Evolutionary conservation across 495 filamentous ascomycete species (phyloP).

Genomic region (Annulohypoxylon moriforme): DNA sequence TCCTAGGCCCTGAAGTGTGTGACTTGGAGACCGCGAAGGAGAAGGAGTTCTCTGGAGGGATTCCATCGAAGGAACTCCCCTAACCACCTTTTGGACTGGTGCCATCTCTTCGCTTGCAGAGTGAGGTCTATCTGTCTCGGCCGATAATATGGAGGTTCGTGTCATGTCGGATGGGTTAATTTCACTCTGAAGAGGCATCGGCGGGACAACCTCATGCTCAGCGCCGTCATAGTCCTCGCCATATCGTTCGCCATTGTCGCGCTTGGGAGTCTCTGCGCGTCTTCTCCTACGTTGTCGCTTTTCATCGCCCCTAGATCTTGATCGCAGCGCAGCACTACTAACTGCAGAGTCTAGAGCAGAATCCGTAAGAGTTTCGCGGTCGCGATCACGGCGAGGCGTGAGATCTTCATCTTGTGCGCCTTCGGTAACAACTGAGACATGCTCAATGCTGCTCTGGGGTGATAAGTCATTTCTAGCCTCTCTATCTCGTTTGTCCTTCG

Average conservation of each 20-base stretch:
- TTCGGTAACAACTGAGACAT: conserved; percentile 51
- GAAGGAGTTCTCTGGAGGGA: conserved; percentile 54
- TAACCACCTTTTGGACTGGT: conserved; percentile 66
- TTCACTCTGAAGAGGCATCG: conserved; percentile 87
- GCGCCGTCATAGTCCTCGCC: conserved; percentile 54
- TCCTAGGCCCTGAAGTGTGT: conserved; percentile 55
- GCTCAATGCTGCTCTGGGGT: conserved; percentile 56
- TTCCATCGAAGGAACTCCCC: conserved; percentile 57
- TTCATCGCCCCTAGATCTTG: conserved; percentile 56
- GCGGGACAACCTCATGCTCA: conserved; percentile 62
- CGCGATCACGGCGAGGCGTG: conserved; percentile 54
- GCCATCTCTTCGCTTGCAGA: conserved; percentile 69
- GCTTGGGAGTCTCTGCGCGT: conserved; percentile 55
- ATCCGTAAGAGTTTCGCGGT: conserved; percentile 53
- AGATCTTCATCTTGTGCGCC: conserved; percentile 50
- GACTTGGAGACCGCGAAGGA: conserved; percentile 54
- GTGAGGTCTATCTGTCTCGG: conserved; percentile 76
- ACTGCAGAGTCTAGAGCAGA: conserved; percentile 52
- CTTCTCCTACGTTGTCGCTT: conserved; percentile 58
- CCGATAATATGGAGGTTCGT: conserved; percentile 86
- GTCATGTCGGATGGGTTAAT: conserved; percentile 87
- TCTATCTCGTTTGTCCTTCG: conserved; percentile 57
- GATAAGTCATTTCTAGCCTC: conserved; percentile 70
- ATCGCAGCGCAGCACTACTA: conserved; percentile 48
- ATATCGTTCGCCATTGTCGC: conserved; percentile 51